Evolutionary conservation across 148 eudicot species (phyloP).

Genomic region (Diospyros kaki): DNA sequence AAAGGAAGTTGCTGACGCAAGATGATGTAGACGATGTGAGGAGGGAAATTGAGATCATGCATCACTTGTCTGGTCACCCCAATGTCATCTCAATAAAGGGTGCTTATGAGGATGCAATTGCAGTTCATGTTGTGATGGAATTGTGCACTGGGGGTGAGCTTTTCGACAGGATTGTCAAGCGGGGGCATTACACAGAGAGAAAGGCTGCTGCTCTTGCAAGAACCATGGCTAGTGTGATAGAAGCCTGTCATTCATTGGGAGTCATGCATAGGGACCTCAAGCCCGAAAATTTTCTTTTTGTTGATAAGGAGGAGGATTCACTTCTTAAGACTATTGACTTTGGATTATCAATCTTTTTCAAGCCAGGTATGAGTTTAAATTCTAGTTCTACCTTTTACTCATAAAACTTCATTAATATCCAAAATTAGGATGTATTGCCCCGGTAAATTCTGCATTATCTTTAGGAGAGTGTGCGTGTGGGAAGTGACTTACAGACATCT

Average conservation of each 20-base stretch:
- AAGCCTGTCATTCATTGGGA: too few species aligned
- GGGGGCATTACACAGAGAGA: too few species aligned
- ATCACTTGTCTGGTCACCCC: conserved; percentile 65
- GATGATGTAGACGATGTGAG: conserved; percentile 80
- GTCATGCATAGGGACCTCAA: too few species aligned
- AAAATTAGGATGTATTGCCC: too few species aligned
- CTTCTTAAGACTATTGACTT: too few species aligned
- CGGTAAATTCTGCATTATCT: background rate
- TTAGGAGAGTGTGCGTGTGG: background rate
- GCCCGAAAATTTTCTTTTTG: too few species aligned
- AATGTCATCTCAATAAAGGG: conserved; percentile 57
- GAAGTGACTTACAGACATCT: background rate
- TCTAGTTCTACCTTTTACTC: background rate
- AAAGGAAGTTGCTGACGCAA: conserved; percentile 50
- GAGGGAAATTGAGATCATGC: conserved; percentile 18
- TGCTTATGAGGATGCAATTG: conserved; percentile 71
- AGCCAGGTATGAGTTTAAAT: background rate
- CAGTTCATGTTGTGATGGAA: conserved; percentile 17
- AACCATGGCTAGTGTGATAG: too few species aligned
- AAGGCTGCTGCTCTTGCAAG: too few species aligned
- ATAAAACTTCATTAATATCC: too few species aligned
- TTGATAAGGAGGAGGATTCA: too few species aligned
- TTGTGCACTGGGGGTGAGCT: conserved; percentile 20
- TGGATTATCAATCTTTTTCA: too few species aligned
- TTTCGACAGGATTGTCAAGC: too few species aligned